Evolutionary conservation across 2,329 filamentous ascomycete species (phyloP).

Genomic region (Cadophora sp.): DNA sequence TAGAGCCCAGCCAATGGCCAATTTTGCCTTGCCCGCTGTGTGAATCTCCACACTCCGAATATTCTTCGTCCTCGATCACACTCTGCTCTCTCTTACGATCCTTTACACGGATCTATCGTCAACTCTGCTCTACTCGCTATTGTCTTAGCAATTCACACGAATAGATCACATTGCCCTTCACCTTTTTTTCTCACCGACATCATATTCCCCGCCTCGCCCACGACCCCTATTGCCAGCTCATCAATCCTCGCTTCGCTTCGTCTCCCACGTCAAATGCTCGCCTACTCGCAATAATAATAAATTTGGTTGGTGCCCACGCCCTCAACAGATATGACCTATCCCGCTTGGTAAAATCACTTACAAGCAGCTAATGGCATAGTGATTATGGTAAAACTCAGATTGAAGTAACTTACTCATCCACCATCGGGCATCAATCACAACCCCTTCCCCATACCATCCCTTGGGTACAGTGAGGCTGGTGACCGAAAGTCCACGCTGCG

Average conservation of each 20-base stretch:
- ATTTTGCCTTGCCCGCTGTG: background rate
- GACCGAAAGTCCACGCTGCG: background rate
- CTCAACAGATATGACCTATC: constrained; percentile 4
- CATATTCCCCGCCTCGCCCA: background rate
- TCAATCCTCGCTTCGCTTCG: constrained; percentile 8
- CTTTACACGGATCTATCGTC: background rate
- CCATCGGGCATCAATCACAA: constrained; percentile 21
- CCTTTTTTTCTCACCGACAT: background rate
- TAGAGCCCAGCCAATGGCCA: too few species aligned
- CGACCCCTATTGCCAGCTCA: constrained; percentile 9
- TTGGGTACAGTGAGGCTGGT: constrained; percentile 23
- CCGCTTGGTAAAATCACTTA: background rate
- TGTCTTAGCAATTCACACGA: background rate
- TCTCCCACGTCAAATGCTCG: background rate
- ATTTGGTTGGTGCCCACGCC: background rate
- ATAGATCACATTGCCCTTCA: background rate
- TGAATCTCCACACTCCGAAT: background rate
- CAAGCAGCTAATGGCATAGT: background rate
- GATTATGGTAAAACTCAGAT: background rate
- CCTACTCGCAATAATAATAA: background rate
- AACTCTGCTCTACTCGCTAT: background rate
- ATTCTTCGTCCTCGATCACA: background rate
- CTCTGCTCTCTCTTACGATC: background rate
- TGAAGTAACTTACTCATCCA: background rate
- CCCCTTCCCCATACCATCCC: background rate